Evolutionary conservation across 2,329 filamentous ascomycete genomes (phyloP).

Genomic region (Trichoderma sp.): DNA sequence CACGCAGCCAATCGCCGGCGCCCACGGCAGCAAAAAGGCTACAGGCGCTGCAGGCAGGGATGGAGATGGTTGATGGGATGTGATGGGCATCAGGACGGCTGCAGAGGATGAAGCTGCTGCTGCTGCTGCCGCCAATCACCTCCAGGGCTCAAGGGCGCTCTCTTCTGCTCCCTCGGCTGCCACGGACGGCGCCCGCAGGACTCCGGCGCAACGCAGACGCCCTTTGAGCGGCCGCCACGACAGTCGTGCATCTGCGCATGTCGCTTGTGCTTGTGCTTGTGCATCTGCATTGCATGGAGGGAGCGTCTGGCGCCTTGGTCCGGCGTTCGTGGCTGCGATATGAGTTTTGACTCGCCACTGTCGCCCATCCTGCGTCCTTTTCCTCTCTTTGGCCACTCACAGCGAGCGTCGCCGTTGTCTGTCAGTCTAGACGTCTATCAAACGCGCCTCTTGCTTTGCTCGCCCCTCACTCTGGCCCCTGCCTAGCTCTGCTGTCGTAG

Average conservation of each 20-base stretch:
- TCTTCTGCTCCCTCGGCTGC: neutral
- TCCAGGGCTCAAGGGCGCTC: too few species aligned
- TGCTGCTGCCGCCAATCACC: neutral
- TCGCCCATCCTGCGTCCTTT: neutral
- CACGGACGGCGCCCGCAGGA: neutral
- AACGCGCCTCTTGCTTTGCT: neutral
- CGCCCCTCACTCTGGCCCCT: neutral
- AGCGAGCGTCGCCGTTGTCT: neutral
- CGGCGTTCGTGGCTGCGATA: neutral
- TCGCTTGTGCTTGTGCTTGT: constrained; percentile 17
- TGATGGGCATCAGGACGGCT: neutral
- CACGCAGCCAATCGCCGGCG: constrained; percentile 28
- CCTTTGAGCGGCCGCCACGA: constrained; percentile 56
- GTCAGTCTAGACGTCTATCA: neutral
- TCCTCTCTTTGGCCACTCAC: neutral
- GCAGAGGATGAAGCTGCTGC: neutral
- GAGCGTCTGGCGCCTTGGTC: neutral
- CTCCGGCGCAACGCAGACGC: constrained; percentile 26
- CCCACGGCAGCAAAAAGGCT: constrained; percentile 29
- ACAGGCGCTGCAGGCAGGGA: constrained; percentile 19
- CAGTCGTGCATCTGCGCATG: constrained; percentile 45
- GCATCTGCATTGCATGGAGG: constrained; percentile 1
- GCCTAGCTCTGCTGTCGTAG: neutral
- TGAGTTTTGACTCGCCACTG: constrained; percentile 4
- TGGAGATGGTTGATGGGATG: neutral